Percentiles rank a stretch among this genome's conserved stretches.
phyloP scores from a whole-genome alignment of 208 protist genomes.

The Leishmania lainsoni region DNA sequence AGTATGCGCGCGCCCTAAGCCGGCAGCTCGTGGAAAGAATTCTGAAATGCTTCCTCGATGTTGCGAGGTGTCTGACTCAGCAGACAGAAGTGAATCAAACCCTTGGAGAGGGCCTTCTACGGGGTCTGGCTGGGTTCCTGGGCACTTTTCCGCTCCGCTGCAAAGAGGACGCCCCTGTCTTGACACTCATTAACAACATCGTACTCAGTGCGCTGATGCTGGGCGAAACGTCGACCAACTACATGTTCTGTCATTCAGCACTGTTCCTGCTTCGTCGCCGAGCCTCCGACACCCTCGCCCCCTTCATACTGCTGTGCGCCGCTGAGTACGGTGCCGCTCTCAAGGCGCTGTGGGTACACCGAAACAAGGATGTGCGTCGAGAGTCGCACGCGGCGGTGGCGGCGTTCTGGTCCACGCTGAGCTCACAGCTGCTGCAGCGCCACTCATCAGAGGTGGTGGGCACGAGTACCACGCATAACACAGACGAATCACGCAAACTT shows the following conservation, averaged over 20 bases:
- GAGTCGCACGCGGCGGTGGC: conserved; percentile 38
- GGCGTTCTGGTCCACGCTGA: conserved; percentile 42
- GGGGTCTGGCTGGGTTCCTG: conserved; percentile 42
- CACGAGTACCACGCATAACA: not conserved
- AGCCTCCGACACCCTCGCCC: conserved; percentile 29
- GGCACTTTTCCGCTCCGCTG: conserved; percentile 29
- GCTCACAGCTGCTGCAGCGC: conserved; percentile 15
- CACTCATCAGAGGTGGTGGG: not conserved
- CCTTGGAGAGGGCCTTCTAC: conserved; percentile 51
- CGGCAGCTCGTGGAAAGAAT: not conserved
- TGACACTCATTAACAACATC: conserved; percentile 46
- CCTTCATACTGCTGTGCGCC: conserved; percentile 33
- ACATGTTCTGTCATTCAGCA: conserved; percentile 45
- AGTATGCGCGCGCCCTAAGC: not conserved
- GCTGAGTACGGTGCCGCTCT: conserved; percentile 27
- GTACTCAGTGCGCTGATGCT: conserved; percentile 39
- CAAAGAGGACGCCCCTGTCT: not conserved
- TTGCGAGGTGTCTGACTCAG: conserved; percentile 22
- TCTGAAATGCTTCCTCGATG: conserved; percentile 18
- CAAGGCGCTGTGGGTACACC: conserved; percentile 47
- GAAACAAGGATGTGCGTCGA: conserved; percentile 56
- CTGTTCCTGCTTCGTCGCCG: conserved; percentile 40
- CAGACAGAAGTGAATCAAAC: conserved; percentile 28
- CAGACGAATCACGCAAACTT: not conserved
- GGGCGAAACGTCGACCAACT: conserved; percentile 26